A percentile compares a stretch with the other conserved stretches of the same genome.
Conservation (phyloP, 257 asterid genomes). For the Penstemon eatonii region DNA sequence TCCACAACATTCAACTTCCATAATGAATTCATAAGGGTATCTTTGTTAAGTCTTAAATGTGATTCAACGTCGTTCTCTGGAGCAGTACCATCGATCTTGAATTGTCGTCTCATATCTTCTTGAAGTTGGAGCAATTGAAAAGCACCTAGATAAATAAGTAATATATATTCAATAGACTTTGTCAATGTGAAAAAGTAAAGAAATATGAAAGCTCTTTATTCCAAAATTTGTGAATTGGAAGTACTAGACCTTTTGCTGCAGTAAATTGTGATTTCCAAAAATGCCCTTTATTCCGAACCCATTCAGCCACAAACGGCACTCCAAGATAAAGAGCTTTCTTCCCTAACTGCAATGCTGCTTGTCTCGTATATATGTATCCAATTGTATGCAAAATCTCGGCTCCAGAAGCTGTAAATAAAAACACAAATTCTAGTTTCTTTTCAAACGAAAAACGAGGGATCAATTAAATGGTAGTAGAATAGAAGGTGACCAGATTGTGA, state of each 20-base stretch:
- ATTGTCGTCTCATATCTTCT: constrained; percentile 67
- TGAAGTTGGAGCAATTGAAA: constrained; percentile 94
- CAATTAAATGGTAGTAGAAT: background rate
- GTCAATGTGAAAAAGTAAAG: background rate
- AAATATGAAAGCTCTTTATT: background rate
- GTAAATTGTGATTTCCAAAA: constrained; percentile 83
- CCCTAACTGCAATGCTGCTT: constrained; percentile 73
- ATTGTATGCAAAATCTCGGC: constrained; percentile 69
- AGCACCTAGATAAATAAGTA: constrained; percentile 78
- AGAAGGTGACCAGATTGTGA: constrained; percentile 58
- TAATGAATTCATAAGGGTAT: constrained; percentile 69
- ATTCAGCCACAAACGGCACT: constrained; percentile 68
- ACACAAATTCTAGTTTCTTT: background rate
- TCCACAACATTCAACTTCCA: constrained; percentile 93
- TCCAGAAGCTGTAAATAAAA: constrained; percentile 59
- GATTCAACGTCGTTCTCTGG: constrained; percentile 71
- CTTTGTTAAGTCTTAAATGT: constrained; percentile 64
- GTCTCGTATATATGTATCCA: constrained; percentile 84
- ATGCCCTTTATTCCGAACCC: constrained; percentile 89
- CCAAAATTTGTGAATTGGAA: too few species aligned
- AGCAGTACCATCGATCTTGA: constrained; percentile 58
- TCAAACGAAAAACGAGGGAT: background rate
- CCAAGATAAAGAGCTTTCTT: constrained; percentile 72
- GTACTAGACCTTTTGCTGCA: constrained; percentile 72
- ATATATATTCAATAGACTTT: too few species aligned